These are phyloP conservation scores for Penicillium ochrochloron DNA, from an alignment of 495 filamentous ascomycete species.

Conservation along the genomic window DNA sequence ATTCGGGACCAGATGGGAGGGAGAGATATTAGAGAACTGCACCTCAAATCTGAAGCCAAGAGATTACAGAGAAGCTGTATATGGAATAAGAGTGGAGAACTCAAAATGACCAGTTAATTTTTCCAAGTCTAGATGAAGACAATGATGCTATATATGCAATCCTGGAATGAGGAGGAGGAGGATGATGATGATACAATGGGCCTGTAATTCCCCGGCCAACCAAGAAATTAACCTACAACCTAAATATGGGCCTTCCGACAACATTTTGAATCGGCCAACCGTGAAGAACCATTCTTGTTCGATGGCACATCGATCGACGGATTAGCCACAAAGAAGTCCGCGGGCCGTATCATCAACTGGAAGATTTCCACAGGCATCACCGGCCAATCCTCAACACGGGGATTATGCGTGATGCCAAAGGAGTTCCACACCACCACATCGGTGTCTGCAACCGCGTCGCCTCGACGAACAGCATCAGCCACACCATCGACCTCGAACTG, in stretches of 20 bases:
- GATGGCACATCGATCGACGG: slow-evolving; percentile 75
- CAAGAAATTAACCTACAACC: slow-evolving; percentile 15
- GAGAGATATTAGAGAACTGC: too few relatives aligned
- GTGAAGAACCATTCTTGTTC: slow-evolving; percentile 56
- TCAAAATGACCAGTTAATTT: not conserved
- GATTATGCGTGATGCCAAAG: slow-evolving; percentile 70
- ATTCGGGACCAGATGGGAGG: too few relatives aligned
- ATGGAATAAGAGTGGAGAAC: too few relatives aligned
- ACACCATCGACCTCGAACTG: slow-evolving; percentile 61
- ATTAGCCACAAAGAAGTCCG: slow-evolving; percentile 77
- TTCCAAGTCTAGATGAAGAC: not conserved
- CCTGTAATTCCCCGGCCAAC: not conserved
- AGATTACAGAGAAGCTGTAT: too few relatives aligned
- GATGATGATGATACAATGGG: not conserved
- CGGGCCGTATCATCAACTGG: slow-evolving; percentile 70
- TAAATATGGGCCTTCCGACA: slow-evolving; percentile 45
- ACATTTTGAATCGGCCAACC: slow-evolving; percentile 48
- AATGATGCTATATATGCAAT: not conserved
- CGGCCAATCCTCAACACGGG: slow-evolving; percentile 66
- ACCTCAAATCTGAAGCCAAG: too few relatives aligned
- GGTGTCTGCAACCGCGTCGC: slow-evolving; percentile 55
- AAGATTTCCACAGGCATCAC: slow-evolving; percentile 69
- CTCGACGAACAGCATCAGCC: slow-evolving; percentile 57
- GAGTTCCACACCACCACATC: slow-evolving; percentile 56
- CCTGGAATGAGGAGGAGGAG: not conserved